Evolutionary conservation across 345 rosid genomes (phyloP).

Genomic region (Kandelia obovata): DNA sequence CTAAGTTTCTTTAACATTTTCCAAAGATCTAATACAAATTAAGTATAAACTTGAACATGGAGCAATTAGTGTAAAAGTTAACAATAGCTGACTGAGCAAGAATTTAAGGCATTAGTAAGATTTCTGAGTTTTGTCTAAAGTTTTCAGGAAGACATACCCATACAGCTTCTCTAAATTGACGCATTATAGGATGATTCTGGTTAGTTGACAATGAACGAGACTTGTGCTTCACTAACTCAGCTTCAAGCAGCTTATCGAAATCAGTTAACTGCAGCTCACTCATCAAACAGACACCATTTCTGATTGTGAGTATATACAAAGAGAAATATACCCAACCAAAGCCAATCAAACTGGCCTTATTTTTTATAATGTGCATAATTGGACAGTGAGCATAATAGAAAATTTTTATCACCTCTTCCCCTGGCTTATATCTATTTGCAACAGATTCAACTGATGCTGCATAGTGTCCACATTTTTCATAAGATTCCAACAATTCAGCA

Average conservation of each 20-base stretch:
- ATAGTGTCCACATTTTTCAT: slow-evolving; percentile 41
- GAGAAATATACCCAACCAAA: neutral
- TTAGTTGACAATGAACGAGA: slow-evolving; percentile 39
- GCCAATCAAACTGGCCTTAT: too few relatives aligned
- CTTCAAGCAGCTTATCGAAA: slow-evolving; percentile 64
- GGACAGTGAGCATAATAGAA: neutral
- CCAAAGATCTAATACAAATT: neutral
- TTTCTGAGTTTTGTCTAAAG: neutral
- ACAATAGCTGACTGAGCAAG: too few relatives aligned
- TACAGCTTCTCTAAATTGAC: slow-evolving; percentile 72
- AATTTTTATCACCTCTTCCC: slow-evolving; percentile 44
- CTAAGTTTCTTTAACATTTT: neutral
- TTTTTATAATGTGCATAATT: neutral
- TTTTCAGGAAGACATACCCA: slow-evolving; percentile 53
- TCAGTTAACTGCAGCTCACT: slow-evolving; percentile 58
- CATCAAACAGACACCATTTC: slow-evolving; percentile 12
- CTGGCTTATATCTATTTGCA: slow-evolving; percentile 59
- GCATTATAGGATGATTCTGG: slow-evolving; percentile 47
- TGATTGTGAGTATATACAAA: neutral
- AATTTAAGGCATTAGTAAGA: too few relatives aligned
- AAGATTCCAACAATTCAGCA: slow-evolving; percentile 50
- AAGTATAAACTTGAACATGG: neutral
- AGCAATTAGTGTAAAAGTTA: too few relatives aligned
- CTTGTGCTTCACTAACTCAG: slow-evolving; percentile 51
- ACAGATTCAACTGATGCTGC: slow-evolving; percentile 59